Base-by-base conservation (phyloP, 208 protist species). In the Vickermania ingenoplastis region DNA sequence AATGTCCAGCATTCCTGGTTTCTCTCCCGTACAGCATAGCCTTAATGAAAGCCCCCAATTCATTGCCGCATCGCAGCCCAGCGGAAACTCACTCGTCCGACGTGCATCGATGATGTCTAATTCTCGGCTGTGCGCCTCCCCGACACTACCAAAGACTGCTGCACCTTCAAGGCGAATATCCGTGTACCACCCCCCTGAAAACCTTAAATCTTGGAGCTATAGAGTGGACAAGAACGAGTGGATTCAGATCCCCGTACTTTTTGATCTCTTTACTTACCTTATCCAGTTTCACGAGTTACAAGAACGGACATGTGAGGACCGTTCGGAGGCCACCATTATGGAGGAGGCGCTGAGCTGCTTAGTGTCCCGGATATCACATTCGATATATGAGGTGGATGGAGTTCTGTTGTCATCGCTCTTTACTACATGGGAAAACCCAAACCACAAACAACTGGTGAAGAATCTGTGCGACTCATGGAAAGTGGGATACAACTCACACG, bases 341-440 rank as follows among this genome's bases (percentile, higher is more conserved):
- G 50, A 54, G 50, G 24, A 54, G 7, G 50, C 24, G 50, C 23
- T 17, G 22, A 54, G 21, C 23, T 26, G 50, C 13, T 28, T 54
- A 26, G 21, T 28, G 5, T 17, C 50, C 23, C 50, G 57, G 4
- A 61, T 65, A 60, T 24, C 51, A 24, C 41, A 28, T 27, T 25
- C 41, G 14, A 36, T 57, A 13, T 54, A 56, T 22, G 41, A 57
- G 24, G 41, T 62, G 17, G 57, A 62, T 14, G 23, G 45, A n/a
- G 24, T 57, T 13, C 30, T 62, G 4, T 57, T 62, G 41, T 50
- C 28, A 13, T 36, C 57, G 17, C 24, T 62, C 13, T 55, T 62
- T 7, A 54, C 26, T 14, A 22, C 13, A n/a, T 90, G 81, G 86
- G 85, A 80, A 21, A 60, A 83, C 45, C 48, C 49, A 1, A 66